These are phyloP conservation scores for Penicillium pulvis DNA, from an alignment of 495 filamentous ascomycete species.

Conservation along the genomic window DNA sequence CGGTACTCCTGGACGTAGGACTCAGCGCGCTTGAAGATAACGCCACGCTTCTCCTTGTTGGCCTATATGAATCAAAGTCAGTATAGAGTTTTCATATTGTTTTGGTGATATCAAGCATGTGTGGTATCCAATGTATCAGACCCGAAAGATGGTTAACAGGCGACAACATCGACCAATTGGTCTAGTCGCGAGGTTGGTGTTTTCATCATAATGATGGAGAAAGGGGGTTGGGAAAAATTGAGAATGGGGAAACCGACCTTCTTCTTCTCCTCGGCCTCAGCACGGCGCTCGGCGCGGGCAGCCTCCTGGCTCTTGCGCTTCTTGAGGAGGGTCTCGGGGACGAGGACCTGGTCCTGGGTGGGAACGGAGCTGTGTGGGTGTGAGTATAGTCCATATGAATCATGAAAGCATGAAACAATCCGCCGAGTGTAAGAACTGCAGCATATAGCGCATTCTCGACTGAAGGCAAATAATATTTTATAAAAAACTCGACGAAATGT, in stretches of 20 bases:
- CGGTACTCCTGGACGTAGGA: conserved; percentile 99
- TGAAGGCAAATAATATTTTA: conserved; percentile 45
- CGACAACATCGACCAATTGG: conserved; percentile 90
- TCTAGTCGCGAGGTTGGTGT: conserved; percentile 86
- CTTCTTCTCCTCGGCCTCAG: conserved; percentile 82
- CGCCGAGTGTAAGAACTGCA: conserved; percentile 89
- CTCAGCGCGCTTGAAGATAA: conserved; percentile 99
- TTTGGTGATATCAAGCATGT: conserved; percentile 21
- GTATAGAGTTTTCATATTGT: conserved; percentile 26
- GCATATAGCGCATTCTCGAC: conserved; percentile 87
- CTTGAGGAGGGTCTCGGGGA: conserved; percentile 98
- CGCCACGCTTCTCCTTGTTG: conserved; percentile 94
- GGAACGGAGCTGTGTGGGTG: conserved; percentile 73
- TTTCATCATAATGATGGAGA: conserved; percentile 64
- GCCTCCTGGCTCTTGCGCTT: conserved; percentile 99
- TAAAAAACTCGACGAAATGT: conserved; percentile 73
- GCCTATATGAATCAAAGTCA: conserved; percentile 60
- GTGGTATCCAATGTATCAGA: conserved; percentile 64
- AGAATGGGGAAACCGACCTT: conserved; percentile 63
- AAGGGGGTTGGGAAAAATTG: not conserved
- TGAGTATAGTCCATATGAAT: conserved; percentile 69
- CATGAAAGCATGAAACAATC: conserved; percentile 62
- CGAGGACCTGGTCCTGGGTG: conserved; percentile 87
- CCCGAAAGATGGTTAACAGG: conserved; percentile 99
- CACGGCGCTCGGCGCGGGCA: conserved; percentile 81